Conservation (phyloP, 2,329 filamentous ascomycete genomes). For the Apiospora malaysiana region DNA sequence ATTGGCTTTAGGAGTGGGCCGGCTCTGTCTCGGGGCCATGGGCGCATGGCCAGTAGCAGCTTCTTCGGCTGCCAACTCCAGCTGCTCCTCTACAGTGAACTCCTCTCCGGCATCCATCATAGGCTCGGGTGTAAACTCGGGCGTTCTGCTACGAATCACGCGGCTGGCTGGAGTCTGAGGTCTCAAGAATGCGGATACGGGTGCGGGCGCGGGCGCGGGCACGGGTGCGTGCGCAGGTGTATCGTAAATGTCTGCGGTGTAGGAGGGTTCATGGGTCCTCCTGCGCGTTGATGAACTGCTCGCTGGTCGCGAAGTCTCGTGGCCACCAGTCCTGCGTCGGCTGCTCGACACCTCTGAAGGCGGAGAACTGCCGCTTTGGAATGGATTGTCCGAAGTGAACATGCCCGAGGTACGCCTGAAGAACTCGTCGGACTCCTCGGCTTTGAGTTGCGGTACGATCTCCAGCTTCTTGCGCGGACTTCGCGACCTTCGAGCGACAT, state of each 20-base stretch:
- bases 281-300: slow-evolving; percentile 51
- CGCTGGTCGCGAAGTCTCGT: slow-evolving; percentile 45
- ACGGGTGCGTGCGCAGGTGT: slow-evolving; percentile 44
- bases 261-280: slow-evolving; percentile 49
- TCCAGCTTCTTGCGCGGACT: neutral
- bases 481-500: slow-evolving; percentile 47
- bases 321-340: slow-evolving; percentile 55
- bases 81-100: slow-evolving; percentile 89
- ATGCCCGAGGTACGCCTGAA: slow-evolving; percentile 54
- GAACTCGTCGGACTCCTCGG: slow-evolving; percentile 58
- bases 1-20: slow-evolving; percentile 47
- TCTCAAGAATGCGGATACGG: slow-evolving; percentile 35
- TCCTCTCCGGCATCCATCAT: slow-evolving; percentile 79
- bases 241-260: slow-evolving; percentile 46
- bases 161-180: slow-evolving; percentile 63
- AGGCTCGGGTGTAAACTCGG: slow-evolving; percentile 40
- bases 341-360: slow-evolving; percentile 52
- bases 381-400: slow-evolving; percentile 91
- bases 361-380: slow-evolving; percentile 84
- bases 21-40: slow-evolving; percentile 45
- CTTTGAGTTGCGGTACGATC: slow-evolving; percentile 53
- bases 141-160: slow-evolving; percentile 39
- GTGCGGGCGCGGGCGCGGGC: too few relatives aligned
- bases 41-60: slow-evolving; percentile 58
- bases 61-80: slow-evolving; percentile 77